These are phyloP conservation scores for Ascochyta pisi DNA, from an alignment of 2,329 filamentous ascomycete genomes.

Conservation along the genomic window DNA sequence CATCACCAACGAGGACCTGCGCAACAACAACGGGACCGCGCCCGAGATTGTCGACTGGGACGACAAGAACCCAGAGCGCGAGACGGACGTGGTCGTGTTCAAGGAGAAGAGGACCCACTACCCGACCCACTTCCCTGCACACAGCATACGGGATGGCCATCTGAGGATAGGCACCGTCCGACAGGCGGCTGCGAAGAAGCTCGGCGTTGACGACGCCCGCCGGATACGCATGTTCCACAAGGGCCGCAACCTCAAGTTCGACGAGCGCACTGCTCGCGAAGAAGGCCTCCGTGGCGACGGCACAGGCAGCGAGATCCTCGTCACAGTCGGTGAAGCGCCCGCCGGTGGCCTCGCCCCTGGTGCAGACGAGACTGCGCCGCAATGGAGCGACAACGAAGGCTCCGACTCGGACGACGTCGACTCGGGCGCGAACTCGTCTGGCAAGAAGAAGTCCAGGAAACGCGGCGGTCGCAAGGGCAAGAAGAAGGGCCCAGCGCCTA, in stretches of 20 bases:
- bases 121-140: constrained; percentile 75
- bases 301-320: constrained; percentile 65
- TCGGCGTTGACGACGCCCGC: constrained; percentile 65
- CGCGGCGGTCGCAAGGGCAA: constrained; percentile 52
- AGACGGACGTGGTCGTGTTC: constrained; percentile 75
- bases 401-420: constrained; percentile 49
- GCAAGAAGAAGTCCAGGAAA: constrained; percentile 46
- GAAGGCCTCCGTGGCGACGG: constrained; percentile 66
- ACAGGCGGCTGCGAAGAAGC: constrained; percentile 70
- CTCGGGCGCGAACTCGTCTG: constrained; percentile 33
- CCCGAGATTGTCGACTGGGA: constrained; percentile 50
- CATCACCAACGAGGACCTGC: constrained; percentile 78
- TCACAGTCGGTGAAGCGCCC: constrained; percentile 62
- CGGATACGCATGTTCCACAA: constrained; percentile 76
- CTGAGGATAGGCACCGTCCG: constrained; percentile 71
- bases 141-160: constrained; percentile 76
- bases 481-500: constrained; percentile 53
- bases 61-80: constrained; percentile 52
- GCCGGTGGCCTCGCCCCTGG: constrained; percentile 50
- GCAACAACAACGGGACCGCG: constrained; percentile 52
- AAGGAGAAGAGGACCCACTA: constrained; percentile 72
- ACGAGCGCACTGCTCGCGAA: constrained; percentile 62
- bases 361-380: constrained; percentile 42
- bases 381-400: constrained; percentile 46
- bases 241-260: constrained; percentile 72